Conservation (phyloP, 1,139 yeast species). For the Saccharomyces hybrid region DNA sequence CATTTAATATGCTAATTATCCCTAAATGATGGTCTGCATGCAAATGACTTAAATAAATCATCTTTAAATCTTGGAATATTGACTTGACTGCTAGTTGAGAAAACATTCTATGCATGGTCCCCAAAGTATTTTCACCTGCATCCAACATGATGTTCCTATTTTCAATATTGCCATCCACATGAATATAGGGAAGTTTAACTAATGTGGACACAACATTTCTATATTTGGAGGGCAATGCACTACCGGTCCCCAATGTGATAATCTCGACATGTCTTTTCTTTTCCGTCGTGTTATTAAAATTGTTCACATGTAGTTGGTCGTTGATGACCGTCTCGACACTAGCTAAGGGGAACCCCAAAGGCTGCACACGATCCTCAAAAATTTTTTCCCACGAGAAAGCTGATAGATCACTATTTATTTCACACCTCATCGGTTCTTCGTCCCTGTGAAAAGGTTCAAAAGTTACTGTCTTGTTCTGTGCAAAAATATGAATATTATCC, state of each 20-base stretch:
- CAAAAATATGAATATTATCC: slow-evolving; percentile 23
- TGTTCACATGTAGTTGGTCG: slow-evolving; percentile 17
- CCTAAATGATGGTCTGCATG: slow-evolving; percentile 99
- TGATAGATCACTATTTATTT: slow-evolving; percentile 6
- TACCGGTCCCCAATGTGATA: slow-evolving; percentile 86
- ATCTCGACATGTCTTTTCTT: slow-evolving; percentile 52
- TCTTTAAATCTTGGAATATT: slow-evolving; percentile 47
- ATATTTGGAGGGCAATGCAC: slow-evolving; percentile 78
- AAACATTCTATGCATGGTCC: slow-evolving; percentile 58
- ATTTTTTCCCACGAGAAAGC: slow-evolving; percentile 37
- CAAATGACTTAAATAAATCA: slow-evolving; percentile 76
- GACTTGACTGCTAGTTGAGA: slow-evolving; percentile 38
- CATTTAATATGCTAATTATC: slow-evolving; percentile 54
- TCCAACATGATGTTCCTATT: slow-evolving; percentile 57
- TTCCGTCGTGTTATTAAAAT: slow-evolving; percentile 16
- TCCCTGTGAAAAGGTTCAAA: slow-evolving; percentile 21
- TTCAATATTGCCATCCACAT: slow-evolving; percentile 25
- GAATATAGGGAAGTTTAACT: slow-evolving; percentile 53
- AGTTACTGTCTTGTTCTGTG: slow-evolving; percentile 14
- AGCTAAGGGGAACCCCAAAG: slow-evolving; percentile 22
- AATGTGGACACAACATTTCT: slow-evolving; percentile 80
- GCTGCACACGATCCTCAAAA: slow-evolving; percentile 39
- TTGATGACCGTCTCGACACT: slow-evolving; percentile 14
- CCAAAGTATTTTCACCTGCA: slow-evolving; percentile 91
- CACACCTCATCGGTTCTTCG: slow-evolving; percentile 8